Evolutionary conservation across 371 early-diverging fungal genomes (phyloP), one percentile per base, ranked within the genome.

Genomic region (Haplosporangium sp.): DNA sequence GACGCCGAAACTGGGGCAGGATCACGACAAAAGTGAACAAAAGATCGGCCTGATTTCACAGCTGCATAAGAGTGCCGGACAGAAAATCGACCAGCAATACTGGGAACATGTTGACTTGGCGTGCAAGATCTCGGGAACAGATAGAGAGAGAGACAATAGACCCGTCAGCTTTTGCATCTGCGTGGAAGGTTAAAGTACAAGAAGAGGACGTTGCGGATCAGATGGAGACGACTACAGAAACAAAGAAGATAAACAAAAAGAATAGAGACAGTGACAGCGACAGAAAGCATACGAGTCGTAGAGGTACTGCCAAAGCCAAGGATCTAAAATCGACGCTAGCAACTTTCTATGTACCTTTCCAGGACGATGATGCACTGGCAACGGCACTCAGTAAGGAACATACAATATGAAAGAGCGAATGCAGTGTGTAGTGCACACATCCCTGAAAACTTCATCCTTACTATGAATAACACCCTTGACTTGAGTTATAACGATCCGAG

Each of bases 301-400:
- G 20, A 50, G 50, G 14, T n/a, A 48, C 50, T 18, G 29, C 50
- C 9, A 23, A 50, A 11, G 45, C 20, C 20, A 20, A 13, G 36
- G 38, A n/a, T 18, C 50, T 46, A 14, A 67, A 67, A 20, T 53
- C 54, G 8, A 64, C 69, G 0, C 69, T 69, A 0, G 42, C 62
- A 9, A 65, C 69, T 12, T 74, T 74, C 50, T 74, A 74, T 40
- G 69, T 74, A 8, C 75, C 75, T 5, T 69, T 69, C 18, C 75
- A 74, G 29, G 75, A 74, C 14, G 75, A 74, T 37, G 75, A 74
- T n/a, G 75, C 75, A 0, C 58, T 74, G 18, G 75, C 75, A 21
- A 74, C 69, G 75, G 69, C 75, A 0, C 69, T 69, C 9, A 65
- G 75, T 74, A 74, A 59, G 29, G 29, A 29, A 4, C 29, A 29